Evolutionary conservation across 2,329 filamentous ascomycete species (phyloP), one percentile per base, ranked within the genome.

Genomic region (Coleophoma cylindrospora): DNA sequence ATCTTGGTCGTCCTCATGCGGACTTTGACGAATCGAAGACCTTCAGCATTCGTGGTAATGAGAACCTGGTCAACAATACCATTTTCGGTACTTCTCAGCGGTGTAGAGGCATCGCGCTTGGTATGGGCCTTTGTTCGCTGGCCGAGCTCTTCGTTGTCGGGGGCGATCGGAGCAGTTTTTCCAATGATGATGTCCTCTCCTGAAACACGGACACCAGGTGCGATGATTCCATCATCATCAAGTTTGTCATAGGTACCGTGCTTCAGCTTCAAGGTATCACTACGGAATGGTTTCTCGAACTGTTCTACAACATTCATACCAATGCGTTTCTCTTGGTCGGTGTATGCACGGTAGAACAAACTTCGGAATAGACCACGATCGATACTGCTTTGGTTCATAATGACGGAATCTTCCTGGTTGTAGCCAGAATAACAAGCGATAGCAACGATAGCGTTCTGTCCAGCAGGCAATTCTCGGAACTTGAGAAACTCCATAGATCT

Each of bases 361-460:
- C 91, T 96, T 64, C 95, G 83, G 85, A 99, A 99, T 4, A 99
- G 78, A 55, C 94, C 94, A 64, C 94, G 88, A 69, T 99, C 94
- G 63, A 99, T 97, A 70, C 91, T 96, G 73, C 91, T 96, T 74
- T 99, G 94, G 70, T 99, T 99, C 94, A 99, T 97, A 64, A 99
- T 96, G 59, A 99, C 92, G 59, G 94, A 99, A 83, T 99, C 94
- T 90, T 99, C 94, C 69, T 99, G 95, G 71, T 99, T 99, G 76
- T 99, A 99, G 53, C 94, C 94, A 49, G 91, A 96, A 72, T 99
- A 99, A 68, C 89, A 95, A 52, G 91, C 85, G 71, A 99, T 99
- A 38, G 94, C 95, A 12, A 99, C 94, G 61, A 99, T 99, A 17
- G 94, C 94, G 64, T 99, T 99, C 68, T 99, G 94, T 3, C 94